phyloP scores from a whole-genome alignment of 179 eudicot species.

The Silene coronaria region DNA sequence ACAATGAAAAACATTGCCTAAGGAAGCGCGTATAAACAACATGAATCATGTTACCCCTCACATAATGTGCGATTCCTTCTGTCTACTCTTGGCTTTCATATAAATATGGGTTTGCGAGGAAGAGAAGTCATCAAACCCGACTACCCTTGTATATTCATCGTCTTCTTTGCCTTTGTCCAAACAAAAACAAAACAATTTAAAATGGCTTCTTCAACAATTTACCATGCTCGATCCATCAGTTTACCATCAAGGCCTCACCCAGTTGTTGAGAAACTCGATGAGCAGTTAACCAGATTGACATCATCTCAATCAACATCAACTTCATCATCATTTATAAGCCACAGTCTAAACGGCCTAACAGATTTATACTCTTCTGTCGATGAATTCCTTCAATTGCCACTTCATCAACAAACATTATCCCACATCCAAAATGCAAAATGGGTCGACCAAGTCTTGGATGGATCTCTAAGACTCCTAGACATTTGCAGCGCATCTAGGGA shows the following conservation, averaged over 20 bases:
- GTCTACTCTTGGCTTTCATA: constrained; percentile 18
- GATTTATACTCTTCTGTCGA: constrained; percentile 25
- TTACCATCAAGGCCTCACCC: constrained; percentile 37
- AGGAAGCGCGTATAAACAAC: background rate
- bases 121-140: constrained; percentile 23
- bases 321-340: constrained; percentile 27
- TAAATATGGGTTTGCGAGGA: constrained; percentile 14
- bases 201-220: constrained; percentile 32
- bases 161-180: background rate
- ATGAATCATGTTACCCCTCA: background rate
- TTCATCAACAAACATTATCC: constrained; percentile 20
- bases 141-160: constrained; percentile 7
- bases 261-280: constrained; percentile 22
- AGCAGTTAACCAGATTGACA: constrained; percentile 30
- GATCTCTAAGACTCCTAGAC: constrained; percentile 36
- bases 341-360: constrained; percentile 23
- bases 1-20: constrained; percentile 25
- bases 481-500: constrained; percentile 33
- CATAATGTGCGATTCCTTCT: constrained; percentile 19
- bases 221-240: constrained; percentile 34
- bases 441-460: constrained; percentile 27
- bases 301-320: constrained; percentile 31
- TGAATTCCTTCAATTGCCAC: constrained; percentile 31
- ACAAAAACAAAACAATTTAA: background rate
- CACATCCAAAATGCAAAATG: constrained; percentile 11